Base-by-base conservation (phyloP, 805 yeast species). In the Saccharomycopsis sp. region DNA sequence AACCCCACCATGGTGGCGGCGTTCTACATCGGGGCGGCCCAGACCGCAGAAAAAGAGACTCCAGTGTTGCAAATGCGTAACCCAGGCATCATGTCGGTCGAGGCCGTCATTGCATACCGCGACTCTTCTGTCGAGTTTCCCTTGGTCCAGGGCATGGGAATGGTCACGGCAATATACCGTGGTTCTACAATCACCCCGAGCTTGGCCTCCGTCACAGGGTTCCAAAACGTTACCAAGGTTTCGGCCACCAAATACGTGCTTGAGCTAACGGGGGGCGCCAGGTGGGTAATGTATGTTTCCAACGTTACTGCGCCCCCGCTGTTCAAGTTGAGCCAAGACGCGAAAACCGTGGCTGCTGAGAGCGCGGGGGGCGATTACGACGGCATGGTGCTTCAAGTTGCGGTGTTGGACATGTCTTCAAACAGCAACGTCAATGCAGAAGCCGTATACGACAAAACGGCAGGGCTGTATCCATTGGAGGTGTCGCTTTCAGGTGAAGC, bases 381-480 rank as follows among this genome's bases (percentile, higher is more conserved):
- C 48, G 62, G 67, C 4, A 52, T 64, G 22, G 56, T 73, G 26
- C 54, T 77, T n/a, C 85, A 77, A 57, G 58, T 70, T 7, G 80
- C 77, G 2, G 63, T 64, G 33, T 51, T 57, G 20, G 72, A 68
- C 18, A 54, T 61, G 4, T 59, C 56, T 47, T 19, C 33, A 10
- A 18, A 34, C 27, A 6, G 23, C 23, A 18, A 13, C 7, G 27
- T 13, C 7, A 30, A 37, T 10, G 37, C 33, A 12, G 5, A 5
- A 7, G 4, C 19, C 13, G 26, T 36, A 18, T 77, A 77, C 53
- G 87, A 78, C 55, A 50, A 61, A 32, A 73, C 81, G 12, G 86
- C 89, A 30, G 94, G 94, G 30, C 61, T 66, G 49, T 82, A 79
- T 53, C 73, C 71, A 2, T 67, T 67, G 4, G 66, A 64, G 27